Conservation (phyloP, 768 basidiomycete species). For the Trametes elegans region DNA sequence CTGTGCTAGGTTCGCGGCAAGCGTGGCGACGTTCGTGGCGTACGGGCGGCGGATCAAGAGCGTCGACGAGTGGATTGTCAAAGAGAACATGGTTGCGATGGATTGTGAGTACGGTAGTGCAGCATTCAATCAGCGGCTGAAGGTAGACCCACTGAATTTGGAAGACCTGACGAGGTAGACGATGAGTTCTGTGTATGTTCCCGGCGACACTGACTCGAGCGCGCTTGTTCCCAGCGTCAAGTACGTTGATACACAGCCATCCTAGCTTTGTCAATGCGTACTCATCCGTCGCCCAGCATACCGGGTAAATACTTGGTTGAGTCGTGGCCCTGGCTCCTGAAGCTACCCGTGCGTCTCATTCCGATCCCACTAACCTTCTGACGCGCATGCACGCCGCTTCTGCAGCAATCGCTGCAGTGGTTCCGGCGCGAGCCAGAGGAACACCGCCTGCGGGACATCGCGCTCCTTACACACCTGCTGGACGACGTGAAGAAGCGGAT, state of each 20-base stretch:
- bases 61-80: slow-evolving; percentile 46
- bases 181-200: neutral
- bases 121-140: neutral
- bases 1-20: slow-evolving; percentile 44
- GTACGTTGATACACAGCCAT: slow-evolving; percentile 21
- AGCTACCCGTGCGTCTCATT: slow-evolving; percentile 36
- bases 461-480: slow-evolving; percentile 39
- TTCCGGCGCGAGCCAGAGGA: slow-evolving; percentile 41
- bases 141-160: neutral
- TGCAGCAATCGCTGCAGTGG: slow-evolving; percentile 40
- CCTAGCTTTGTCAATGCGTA: neutral
- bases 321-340: slow-evolving; percentile 46
- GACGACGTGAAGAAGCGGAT: slow-evolving; percentile 44
- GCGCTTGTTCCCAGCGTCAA: slow-evolving; percentile 30
- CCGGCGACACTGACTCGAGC: neutral
- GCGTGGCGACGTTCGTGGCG: slow-evolving; percentile 42
- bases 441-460: slow-evolving; percentile 37
- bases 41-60: slow-evolving; percentile 44
- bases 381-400: neutral
- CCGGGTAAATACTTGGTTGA: slow-evolving; percentile 50
- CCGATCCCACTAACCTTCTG: neutral
- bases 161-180: slow-evolving; percentile 23
- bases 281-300: slow-evolving; percentile 31
- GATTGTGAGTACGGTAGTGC: slow-evolving; percentile 39
- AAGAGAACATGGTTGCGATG: slow-evolving; percentile 43